phyloP scores from a whole-genome alignment of 106 monocot genomes.

The Agapanthus africanus region DNA sequence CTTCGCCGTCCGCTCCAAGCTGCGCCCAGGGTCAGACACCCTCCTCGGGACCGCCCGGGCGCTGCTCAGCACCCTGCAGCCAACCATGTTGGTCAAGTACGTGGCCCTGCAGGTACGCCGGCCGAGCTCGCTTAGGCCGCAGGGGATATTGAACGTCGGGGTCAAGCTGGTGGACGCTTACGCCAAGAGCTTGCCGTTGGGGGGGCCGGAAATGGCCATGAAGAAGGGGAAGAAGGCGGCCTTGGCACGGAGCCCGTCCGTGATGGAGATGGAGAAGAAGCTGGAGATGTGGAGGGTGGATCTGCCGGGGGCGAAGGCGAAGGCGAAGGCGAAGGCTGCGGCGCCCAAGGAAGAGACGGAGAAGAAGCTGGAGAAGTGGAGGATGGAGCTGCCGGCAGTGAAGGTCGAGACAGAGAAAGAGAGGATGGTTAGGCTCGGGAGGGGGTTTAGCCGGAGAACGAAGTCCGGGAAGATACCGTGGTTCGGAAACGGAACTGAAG shows the following conservation, averaged over 20 bases:
- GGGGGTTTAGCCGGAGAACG: too few relatives aligned
- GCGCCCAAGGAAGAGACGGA: slow-evolving; percentile 8
- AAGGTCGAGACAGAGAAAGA: not conserved
- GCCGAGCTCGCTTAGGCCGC: slow-evolving; percentile 39
- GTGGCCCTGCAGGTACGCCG: slow-evolving; percentile 47
- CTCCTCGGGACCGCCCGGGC: slow-evolving; percentile 40
- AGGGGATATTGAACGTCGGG: slow-evolving; percentile 37
- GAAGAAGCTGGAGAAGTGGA: slow-evolving; percentile 23
- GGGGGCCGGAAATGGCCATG: too few relatives aligned
- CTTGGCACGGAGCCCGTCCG: too few relatives aligned
- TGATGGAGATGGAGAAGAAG: not conserved
- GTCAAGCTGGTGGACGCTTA: slow-evolving; percentile 8
- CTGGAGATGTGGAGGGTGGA: too few relatives aligned
- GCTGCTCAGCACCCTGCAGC: slow-evolving; percentile 24
- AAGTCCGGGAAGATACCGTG: too few relatives aligned
- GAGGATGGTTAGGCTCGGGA: not conserved
- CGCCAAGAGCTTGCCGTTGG: too few relatives aligned
- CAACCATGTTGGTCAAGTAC: slow-evolving; percentile 11
- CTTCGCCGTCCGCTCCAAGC: slow-evolving; percentile 14
- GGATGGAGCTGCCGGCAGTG: slow-evolving; percentile 7
- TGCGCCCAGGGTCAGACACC: slow-evolving; percentile 7
- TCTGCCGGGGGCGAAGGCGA: not conserved
- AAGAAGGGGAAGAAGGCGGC: not conserved
- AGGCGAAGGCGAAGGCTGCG: not conserved
- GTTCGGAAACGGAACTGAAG: too few relatives aligned